These are phyloP conservation scores for Arabidopsis lyrata DNA, from an alignment of 441 rosid species.

Conservation along the genomic window DNA sequence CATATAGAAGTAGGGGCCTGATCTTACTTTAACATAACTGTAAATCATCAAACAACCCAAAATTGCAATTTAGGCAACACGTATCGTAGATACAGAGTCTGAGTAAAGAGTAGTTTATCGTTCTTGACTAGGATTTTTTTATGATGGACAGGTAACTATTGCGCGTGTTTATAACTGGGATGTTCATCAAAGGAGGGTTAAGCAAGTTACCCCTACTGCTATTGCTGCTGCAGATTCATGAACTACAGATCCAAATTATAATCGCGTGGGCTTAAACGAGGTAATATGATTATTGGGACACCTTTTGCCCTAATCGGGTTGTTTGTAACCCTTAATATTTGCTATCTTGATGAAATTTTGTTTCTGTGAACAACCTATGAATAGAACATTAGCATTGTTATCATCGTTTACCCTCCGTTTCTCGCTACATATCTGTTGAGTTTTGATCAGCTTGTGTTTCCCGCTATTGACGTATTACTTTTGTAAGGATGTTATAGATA, in stretches of 20 bases:
- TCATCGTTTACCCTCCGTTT: constrained; percentile 7
- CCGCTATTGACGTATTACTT: constrained; percentile 10
- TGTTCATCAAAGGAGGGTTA: constrained; percentile 80
- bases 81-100: not conserved
- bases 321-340: constrained; percentile 20
- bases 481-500: constrained; percentile 26
- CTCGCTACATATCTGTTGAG: not conserved
- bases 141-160: constrained; percentile 64
- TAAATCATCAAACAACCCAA: too few relatives aligned
- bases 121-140: not conserved
- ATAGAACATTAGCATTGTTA: constrained; percentile 29
- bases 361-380: constrained; percentile 20
- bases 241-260: constrained; percentile 31
- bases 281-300: constrained; percentile 14
- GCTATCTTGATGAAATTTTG: constrained; percentile 30
- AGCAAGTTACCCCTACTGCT: constrained; percentile 57
- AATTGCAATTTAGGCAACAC: not conserved
- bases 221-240: constrained; percentile 55
- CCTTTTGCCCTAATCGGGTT: not conserved
- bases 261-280: constrained; percentile 10
- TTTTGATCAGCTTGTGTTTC: constrained; percentile 23
- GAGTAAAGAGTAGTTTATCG: constrained; percentile 9
- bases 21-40: not conserved
- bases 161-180: constrained; percentile 91
- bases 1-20: not conserved